Percentiles rank a stretch among this genome's conserved stretches.
These are phyloP conservation scores for Albophoma yamanashiensis DNA, from an alignment of 2,329 filamentous ascomycete species.

Conservation along the genomic window DNA sequence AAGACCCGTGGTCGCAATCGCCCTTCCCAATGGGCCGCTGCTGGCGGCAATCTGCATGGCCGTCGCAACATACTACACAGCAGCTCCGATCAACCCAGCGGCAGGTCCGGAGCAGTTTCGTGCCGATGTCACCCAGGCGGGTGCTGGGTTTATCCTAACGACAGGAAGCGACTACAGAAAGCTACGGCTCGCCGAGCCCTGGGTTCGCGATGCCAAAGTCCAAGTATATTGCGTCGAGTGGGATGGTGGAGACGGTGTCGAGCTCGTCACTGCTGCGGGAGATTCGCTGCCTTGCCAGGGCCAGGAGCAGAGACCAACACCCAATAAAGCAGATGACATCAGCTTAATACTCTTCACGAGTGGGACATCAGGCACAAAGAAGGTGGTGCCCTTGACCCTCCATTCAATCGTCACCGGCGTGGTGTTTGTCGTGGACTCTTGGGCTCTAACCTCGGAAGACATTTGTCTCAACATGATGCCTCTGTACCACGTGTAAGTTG, in stretches of 20 bases:
- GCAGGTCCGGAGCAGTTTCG: conserved; percentile 38
- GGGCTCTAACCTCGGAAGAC: conserved; percentile 34
- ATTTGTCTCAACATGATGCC: conserved; percentile 51
- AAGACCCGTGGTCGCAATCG: conserved; percentile 37
- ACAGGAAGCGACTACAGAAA: conserved; percentile 26
- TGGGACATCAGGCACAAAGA: conserved; percentile 48
- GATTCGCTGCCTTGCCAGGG: conserved; percentile 1
- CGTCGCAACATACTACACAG: conserved; percentile 36
- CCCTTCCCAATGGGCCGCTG: conserved; percentile 41
- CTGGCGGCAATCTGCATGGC: conserved; percentile 39
- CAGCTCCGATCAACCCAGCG: conserved; percentile 39
- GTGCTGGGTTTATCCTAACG: conserved; percentile 34
- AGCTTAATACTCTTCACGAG: conserved; percentile 45
- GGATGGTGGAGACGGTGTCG: conserved; percentile 24
- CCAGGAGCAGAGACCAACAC: conserved; percentile 17
- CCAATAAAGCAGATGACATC: conserved; percentile 35
- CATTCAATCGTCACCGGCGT: conserved; percentile 40
- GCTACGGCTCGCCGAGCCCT: conserved; percentile 22
- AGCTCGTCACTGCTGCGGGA: conserved; percentile 11
- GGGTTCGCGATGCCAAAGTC: conserved; percentile 21
- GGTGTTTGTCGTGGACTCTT: conserved; percentile 41
- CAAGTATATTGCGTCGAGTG: conserved; percentile 27
- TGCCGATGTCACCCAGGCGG: conserved; percentile 35
- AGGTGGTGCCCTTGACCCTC: conserved; percentile 41
- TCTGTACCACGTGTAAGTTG: conserved; percentile 41